These are phyloP conservation scores for Psilocybe cubensis DNA, from an alignment of 768 basidiomycete species.

Conservation along the genomic window DNA sequence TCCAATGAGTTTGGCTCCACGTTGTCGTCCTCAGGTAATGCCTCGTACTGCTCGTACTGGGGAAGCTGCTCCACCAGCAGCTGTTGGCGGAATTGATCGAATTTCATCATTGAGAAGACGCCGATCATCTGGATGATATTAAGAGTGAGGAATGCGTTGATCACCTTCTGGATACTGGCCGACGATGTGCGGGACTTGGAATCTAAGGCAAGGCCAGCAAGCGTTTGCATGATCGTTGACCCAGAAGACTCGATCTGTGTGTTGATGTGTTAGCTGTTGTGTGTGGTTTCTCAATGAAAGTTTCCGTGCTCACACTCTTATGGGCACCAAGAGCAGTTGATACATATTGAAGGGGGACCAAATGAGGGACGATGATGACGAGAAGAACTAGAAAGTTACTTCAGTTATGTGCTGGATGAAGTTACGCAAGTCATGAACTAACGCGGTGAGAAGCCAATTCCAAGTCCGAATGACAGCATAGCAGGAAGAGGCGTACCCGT, in stretches of 20 bases:
- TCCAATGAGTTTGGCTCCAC: background rate
- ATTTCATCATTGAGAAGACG: conserved; percentile 10
- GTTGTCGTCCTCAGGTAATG: conserved; percentile 2
- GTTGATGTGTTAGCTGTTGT: background rate
- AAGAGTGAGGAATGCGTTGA: conserved; percentile 11
- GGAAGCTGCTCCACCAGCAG: background rate
- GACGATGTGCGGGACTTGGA: conserved; percentile 5
- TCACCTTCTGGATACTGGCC: conserved; percentile 11
- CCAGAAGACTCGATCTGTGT: conserved; percentile 13
- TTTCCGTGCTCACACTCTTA: conserved; percentile 13
- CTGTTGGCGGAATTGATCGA: conserved; percentile 6
- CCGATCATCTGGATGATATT: conserved; percentile 12
- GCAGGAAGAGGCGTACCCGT: conserved; percentile 11
- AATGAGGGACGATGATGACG: conserved; percentile 16
- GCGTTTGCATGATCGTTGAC: conserved; percentile 13
- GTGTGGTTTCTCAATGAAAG: background rate
- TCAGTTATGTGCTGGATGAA: background rate
- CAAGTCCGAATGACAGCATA: conserved; percentile 13
- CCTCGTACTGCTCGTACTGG: conserved; percentile 5
- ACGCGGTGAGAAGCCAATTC: conserved; percentile 15
- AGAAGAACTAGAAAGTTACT: background rate
- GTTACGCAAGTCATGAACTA: background rate
- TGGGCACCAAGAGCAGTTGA: conserved; percentile 16
- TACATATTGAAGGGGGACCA: conserved; percentile 12
- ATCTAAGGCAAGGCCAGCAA: conserved; percentile 7